Base-by-base conservation (phyloP, 192 early-diverging fungal species). In the Jimgerdemannia lactiflua region DNA sequence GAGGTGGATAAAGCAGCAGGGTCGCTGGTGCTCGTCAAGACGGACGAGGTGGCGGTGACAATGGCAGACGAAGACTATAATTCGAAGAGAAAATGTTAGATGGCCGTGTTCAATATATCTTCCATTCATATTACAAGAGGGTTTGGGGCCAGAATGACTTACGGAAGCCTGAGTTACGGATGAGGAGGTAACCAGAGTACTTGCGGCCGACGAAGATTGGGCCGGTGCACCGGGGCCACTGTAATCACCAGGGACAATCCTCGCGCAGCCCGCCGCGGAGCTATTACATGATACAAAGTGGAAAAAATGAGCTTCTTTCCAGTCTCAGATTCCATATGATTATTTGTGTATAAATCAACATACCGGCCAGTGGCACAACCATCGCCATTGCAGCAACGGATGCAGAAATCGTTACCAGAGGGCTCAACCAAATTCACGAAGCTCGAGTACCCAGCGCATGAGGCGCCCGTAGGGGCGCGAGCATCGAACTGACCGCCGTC, bases 401-500 rank as follows among this genome's bases (percentile, higher is more conserved):
- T 80, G 71, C 76, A 83, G 74, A 75, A 78, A 44, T 70, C 67
- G 39, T 71, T 41, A 8, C 63, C 39, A 43, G 71, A 71, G 9
- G 80, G 79, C 70, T 80, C 79, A 42, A 80, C 68, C 69, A 80
- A 42, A 19, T 68, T 76, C n/a, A 81, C 77, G 69, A 79, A 79
- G 65, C 72, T 75, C 29, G 68, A 44, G 42, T 81, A 81, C 19
- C 74, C 77, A 40, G 68, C 65, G 42, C 77, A 81, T 4, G 70
- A 44, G 39, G 79, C 79, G 63, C 71, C 71, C 29, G 71, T 70
- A 10, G 79, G 79, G 20, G 67, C 67, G 19, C 67, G 67, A 6
- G 0, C 70, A 71, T 89, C 87, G 42, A 79, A 84, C 72, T 89
- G 87, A 41, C 87, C 87, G 65, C 87, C 87, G 7, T 78, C 71